Evolutionary conservation across 768 basidiomycete genomes (phyloP).

Genomic region (Hysterangium stoloniferum): DNA sequence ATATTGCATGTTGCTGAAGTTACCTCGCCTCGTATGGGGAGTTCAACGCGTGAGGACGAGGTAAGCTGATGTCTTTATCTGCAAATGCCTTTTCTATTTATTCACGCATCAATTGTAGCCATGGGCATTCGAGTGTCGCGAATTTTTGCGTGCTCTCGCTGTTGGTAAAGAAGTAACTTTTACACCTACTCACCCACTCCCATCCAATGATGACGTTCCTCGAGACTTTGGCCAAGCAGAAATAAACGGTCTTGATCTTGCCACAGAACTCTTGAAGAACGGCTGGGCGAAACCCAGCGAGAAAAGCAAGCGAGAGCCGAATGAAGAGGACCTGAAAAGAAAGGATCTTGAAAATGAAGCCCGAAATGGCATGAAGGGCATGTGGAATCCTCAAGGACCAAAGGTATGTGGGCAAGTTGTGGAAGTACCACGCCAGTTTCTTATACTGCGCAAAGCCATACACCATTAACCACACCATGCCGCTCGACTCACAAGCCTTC

Average conservation of each 20-base stretch:
- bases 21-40: conserved; percentile 77
- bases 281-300: conserved; percentile 97
- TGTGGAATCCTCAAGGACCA: conserved; percentile 81
- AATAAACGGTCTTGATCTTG: conserved; percentile 63
- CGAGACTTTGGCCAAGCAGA: conserved; percentile 78
- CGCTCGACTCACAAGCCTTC: conserved; percentile 80
- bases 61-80: conserved; percentile 28
- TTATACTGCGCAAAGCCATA: conserved; percentile 42
- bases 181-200: conserved; percentile 70
- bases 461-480: conserved; percentile 79
- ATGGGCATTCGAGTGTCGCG: conserved; percentile 89
- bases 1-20: conserved; percentile 87
- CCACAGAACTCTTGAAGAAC: conserved; percentile 66
- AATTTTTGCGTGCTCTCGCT: conserved; percentile 75
- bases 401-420: conserved; percentile 34
- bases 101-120: conserved; percentile 38
- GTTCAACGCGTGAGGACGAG: conserved; percentile 81
- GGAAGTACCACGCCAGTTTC: not conserved
- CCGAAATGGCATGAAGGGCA: conserved; percentile 62
- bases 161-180: conserved; percentile 92
- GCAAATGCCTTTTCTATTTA: conserved; percentile 1
- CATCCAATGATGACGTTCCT: conserved; percentile 59
- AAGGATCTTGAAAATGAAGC: conserved; percentile 74
- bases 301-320: conserved; percentile 62
- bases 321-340: conserved; percentile 67